Base-by-base conservation (phyloP, 2,329 filamentous ascomycete species). In the Cadophora malorum region DNA sequence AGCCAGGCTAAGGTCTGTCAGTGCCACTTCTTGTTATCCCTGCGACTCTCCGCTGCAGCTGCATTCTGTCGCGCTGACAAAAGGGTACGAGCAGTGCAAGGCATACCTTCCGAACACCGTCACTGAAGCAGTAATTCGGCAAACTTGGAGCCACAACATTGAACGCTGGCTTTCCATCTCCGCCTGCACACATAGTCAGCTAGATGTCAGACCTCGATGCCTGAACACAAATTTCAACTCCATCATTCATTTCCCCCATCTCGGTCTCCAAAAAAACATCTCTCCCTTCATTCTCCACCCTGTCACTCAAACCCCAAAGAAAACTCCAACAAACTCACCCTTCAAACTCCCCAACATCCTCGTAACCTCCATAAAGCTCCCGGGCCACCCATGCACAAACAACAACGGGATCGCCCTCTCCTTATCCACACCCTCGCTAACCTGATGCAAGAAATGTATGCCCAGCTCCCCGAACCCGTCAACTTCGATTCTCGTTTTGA, bases 351-450 rank as follows among this genome's bases (percentile, higher is more conserved):
- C 35, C 3, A 93, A 79, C 59, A 91, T 79, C 75, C 90, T 91
- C 21, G 80, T 79, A 2, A 87, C 88, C 77, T 92, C 89, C 59
- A 90, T 74, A 74, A 91, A 91, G 72, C 85, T 89, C 1, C 90
- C 90, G 0, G 90, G 90, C 85, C 87, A 69, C 1, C 76, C 91
- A 23, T 92, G 90, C n/a, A 83, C 81, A 75, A 92, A 91, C 0
- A 92, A 76, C 35, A 92, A 75, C 0, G 90, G 90, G 52, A 92
- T 86, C 1, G 88, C 87, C 16, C 14, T 41, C 50, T 64, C 53
- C 23, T 81, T 80, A 28, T 28, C 28, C 1, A 82, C 72, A 1
- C 79, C 80, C 1, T 78, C 74, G 72, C 84, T 88, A 63, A 78
- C 81, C 71, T 89, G 82, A 74, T 91, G 86, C 6, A 92, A 75